Evolutionary conservation across 192 early-diverging fungal genomes (phyloP).

Genomic region (Gamsiella multidivaricata): DNA sequence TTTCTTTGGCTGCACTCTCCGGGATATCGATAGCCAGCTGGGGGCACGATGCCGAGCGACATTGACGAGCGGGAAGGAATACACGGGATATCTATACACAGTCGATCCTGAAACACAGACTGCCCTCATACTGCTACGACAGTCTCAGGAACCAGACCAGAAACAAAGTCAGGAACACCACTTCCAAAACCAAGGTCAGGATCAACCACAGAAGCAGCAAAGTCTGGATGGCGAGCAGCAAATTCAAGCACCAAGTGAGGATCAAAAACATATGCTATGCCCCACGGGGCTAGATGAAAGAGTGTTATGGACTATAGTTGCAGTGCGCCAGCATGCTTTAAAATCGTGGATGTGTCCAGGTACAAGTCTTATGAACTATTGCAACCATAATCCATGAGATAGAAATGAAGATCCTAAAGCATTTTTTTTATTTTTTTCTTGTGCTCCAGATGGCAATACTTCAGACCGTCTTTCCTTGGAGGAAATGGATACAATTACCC

Average conservation of each 20-base stretch:
- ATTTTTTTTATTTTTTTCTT: constrained; percentile 4
- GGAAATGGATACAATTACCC: constrained; percentile 31
- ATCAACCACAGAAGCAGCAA: background rate
- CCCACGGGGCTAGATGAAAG: no score
- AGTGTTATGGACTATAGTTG: constrained; percentile 15
- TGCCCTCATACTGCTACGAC: constrained; percentile 20
- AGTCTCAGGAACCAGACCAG: background rate
- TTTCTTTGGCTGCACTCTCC: constrained; percentile 26
- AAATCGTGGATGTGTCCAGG: background rate
- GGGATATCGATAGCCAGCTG: constrained; percentile 24
- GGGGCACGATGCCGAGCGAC: constrained; percentile 22
- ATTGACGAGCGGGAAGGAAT: constrained; percentile 23
- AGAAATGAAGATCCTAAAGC: background rate
- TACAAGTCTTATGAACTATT: background rate
- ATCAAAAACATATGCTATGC: background rate
- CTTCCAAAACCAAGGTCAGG: background rate
- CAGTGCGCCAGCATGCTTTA: constrained; percentile 32
- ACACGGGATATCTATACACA: constrained; percentile 44
- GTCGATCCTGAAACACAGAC: constrained; percentile 52
- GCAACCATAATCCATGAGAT: background rate
- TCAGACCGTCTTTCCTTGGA: constrained; percentile 3
- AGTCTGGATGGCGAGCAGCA: no score
- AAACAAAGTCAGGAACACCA: background rate
- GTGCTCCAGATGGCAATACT: background rate
- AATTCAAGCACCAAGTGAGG: background rate